Base-by-base conservation (phyloP, 169 alveolate genomes). In the Cyclospora cayetanensis region DNA sequence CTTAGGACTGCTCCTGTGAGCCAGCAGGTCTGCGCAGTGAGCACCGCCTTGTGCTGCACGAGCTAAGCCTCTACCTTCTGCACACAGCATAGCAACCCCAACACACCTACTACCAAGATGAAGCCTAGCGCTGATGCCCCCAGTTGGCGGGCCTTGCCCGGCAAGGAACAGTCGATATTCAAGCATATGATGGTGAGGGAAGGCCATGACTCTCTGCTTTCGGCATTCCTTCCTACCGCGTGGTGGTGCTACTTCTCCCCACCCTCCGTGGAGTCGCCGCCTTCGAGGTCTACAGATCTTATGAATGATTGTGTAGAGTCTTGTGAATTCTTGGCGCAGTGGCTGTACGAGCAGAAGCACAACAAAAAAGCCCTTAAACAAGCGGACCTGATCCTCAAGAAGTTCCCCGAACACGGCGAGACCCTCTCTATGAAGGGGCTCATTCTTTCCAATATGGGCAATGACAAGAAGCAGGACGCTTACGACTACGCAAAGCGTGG, bases 331-430 rank as follows among this genome's bases (percentile, higher is more conserved):
- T 22, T 52, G 5, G 2, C n/a, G 22, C 80, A 88, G 92, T 53
- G 66, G 68, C 80, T 88, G 89, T 90, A 90, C 86, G 95, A 93
- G 42, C 94, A 90, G 55, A 93, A 93, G 72, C 92, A 91, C 84
- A 84, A 90, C 92, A 93, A 93, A 79, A 82, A 91, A 52, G 94
- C 94, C 41, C 37, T 91, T 20, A 93, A 93, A 79, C 92, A 88
- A 68, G 92, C 95, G 35, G 95, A 93, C 15, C 34, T 70, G 41
- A 93, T 93, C 76, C 72, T 93, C 66, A 93, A 93, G 77, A 84
- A 91, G 72, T 90, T 79, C 35, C 95, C 95, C 22, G 93, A 93
- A 1, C 95, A 93, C 53, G 92, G 95, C 1, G 95, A 93, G 65
- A 87, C 93, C 39, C 79, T 93, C 15, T 83, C 95, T 1, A 93